Evolutionary conservation across 2,329 filamentous ascomycete species (phyloP).

Genomic region (Trichoderma pleuroti): DNA sequence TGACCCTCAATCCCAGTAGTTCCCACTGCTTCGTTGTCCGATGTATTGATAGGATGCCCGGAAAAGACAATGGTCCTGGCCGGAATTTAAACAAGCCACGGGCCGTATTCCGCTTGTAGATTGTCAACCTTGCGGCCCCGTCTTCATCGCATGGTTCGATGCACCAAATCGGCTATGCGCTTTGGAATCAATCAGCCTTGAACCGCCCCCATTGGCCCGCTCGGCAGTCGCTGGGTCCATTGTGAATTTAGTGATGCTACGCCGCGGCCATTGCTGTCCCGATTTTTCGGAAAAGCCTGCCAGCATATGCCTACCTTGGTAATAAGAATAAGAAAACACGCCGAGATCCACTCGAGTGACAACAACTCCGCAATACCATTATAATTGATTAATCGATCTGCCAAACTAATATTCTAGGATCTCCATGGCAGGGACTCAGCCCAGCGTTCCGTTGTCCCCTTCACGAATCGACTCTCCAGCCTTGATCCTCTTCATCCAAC

Average conservation of each 20-base stretch:
- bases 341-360: not conserved
- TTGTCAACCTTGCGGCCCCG: not conserved
- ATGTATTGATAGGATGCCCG: not conserved
- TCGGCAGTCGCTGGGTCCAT: not conserved
- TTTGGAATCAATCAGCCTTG: not conserved
- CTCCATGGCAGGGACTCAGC: not conserved
- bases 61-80: not conserved
- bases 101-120: not conserved
- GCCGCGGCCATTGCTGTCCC: not conserved
- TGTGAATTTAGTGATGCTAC: not conserved
- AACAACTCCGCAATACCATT: not conserved
- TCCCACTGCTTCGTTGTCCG: not conserved
- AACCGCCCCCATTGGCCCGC: not conserved
- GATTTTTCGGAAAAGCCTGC: not conserved
- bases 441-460: not conserved
- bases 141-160: not conserved
- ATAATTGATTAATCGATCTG: not conserved
- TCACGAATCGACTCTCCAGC: not conserved
- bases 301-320: not conserved
- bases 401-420: not conserved
- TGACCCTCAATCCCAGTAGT: not conserved
- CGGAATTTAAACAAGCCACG: not conserved
- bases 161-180: not conserved
- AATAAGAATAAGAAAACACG: not conserved
- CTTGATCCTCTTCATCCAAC: conserved; percentile 11